Base-by-base conservation (phyloP, 768 basidiomycete genomes). In the Russula virescens region DNA sequence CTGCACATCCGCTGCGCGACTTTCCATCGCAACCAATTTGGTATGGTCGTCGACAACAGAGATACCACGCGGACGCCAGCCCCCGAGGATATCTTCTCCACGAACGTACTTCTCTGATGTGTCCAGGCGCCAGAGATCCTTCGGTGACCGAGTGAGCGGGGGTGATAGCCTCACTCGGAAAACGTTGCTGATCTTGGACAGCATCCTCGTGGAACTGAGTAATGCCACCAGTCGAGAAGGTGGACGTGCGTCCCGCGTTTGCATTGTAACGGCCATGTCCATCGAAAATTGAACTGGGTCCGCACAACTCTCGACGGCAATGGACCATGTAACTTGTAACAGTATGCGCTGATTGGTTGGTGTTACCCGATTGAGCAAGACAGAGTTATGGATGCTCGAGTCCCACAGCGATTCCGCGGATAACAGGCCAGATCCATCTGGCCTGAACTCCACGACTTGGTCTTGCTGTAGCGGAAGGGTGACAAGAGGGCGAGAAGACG, bases 91-190 rank as follows among this genome's bases (percentile, higher is more conserved):
- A 69, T 98, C 95, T 72, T 98, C 95, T 9, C 96, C 96, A 49
- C 87, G 82, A 0, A 99, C 94, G 74, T 95, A 98, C 72, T 94
- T 95, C 75, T 91, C 89, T 31, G 91, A 86, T 1, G 96, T 98
- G 75, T 99, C 94, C 55, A 98, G 78, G 45, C 94, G 79, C 97
- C 96, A 98, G 16, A 99, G 78, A 66, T 98, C 94, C 71, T 85
- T 85, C 2, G 92, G 83, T 0, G 89, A 94, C 48, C 92, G 85
- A 21, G 91, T 93, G 64, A 91, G 76, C 18, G 91, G 89, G 14
- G 96, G 94, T 3, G 85, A 84, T 35, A 98, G 79, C 49, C 83
- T 81, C 53, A 98, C 81, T 35, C 79, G 82, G 78, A 95, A 99
- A 49, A 97, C 81, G n/a, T 85, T 83, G 69, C 88, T 91, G 43